Evolutionary conservation across 2,329 filamentous ascomycete genomes (phyloP).

Genomic region (Mycosphaerella arachidis): DNA sequence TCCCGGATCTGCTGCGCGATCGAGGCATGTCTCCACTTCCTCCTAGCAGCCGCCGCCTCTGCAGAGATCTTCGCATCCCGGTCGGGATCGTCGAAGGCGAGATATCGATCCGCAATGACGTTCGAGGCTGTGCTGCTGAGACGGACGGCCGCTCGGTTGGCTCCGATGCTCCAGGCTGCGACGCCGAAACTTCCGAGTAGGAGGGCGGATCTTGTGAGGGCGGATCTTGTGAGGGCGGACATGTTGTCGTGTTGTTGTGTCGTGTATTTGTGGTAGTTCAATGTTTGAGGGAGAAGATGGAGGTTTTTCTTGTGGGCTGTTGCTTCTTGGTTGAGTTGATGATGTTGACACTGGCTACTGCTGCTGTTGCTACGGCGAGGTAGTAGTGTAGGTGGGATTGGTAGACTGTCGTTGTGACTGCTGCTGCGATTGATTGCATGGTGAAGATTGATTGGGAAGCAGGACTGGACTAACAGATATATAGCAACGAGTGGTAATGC

Average conservation of each 20-base stretch:
- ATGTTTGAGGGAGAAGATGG: neutral
- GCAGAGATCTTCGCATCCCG: neutral
- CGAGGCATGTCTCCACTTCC: slow-evolving; percentile 2
- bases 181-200: neutral
- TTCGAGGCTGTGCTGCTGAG: slow-evolving; percentile 1
- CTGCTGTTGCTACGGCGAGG: neutral
- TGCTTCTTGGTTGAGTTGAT: neutral
- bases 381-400: slow-evolving; percentile 1
- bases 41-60: neutral
- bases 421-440: neutral
- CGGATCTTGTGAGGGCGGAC: neutral
- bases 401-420: slow-evolving; percentile 2
- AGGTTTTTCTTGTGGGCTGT: neutral
- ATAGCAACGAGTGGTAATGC: neutral
- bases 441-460: neutral
- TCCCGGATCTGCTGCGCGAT: slow-evolving; percentile 5
- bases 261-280: neutral
- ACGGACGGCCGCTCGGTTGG: neutral
- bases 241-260: neutral
- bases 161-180: neutral
- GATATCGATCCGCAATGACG: slow-evolving; percentile 5
- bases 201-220: neutral
- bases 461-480: neutral
- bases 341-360: neutral
- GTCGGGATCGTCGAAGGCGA: neutral